Conservation (phyloP, 2,329 filamentous ascomycete genomes). For the Calcarisporium arbuscula region DNA sequence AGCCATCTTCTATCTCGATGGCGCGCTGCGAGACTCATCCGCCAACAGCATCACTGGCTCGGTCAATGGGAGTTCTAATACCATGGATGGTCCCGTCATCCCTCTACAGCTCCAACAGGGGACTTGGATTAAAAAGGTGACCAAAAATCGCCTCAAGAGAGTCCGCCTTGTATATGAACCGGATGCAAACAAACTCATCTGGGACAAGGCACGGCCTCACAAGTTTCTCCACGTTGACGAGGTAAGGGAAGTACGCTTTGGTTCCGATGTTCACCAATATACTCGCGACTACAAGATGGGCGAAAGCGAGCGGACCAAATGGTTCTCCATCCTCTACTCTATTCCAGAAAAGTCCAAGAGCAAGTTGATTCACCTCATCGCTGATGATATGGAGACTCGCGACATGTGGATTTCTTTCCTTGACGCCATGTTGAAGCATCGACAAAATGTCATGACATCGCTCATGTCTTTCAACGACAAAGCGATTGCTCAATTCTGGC, state of each 20-base stretch:
- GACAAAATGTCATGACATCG: slow-evolving; percentile 85
- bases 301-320: slow-evolving; percentile 60
- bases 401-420: slow-evolving; percentile 78
- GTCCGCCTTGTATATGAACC: slow-evolving; percentile 70
- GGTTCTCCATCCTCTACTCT: slow-evolving; percentile 87
- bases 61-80: slow-evolving; percentile 34
- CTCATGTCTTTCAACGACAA: slow-evolving; percentile 79
- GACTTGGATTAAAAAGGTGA: slow-evolving; percentile 73
- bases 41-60: slow-evolving; percentile 42
- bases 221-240: slow-evolving; percentile 94
- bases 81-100: slow-evolving; percentile 62
- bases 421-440: slow-evolving; percentile 75
- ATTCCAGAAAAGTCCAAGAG: slow-evolving; percentile 72
- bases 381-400: slow-evolving; percentile 65
- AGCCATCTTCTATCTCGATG: slow-evolving; percentile 35
- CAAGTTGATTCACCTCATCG: slow-evolving; percentile 84
- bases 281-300: slow-evolving; percentile 73
- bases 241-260: slow-evolving; percentile 82
- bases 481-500: slow-evolving; percentile 80
- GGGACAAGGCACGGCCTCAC: slow-evolving; percentile 71
- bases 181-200: slow-evolving; percentile 78
- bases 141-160: slow-evolving; percentile 67
- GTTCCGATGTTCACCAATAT: slow-evolving; percentile 80
- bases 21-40: slow-evolving; percentile 39
- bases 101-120: slow-evolving; percentile 73